Evolutionary conservation across 1,284 basidiomycete species (phyloP), one percentile per base, ranked within the genome.

Genomic region (Austroboletus olivaceoglutinosus): DNA sequence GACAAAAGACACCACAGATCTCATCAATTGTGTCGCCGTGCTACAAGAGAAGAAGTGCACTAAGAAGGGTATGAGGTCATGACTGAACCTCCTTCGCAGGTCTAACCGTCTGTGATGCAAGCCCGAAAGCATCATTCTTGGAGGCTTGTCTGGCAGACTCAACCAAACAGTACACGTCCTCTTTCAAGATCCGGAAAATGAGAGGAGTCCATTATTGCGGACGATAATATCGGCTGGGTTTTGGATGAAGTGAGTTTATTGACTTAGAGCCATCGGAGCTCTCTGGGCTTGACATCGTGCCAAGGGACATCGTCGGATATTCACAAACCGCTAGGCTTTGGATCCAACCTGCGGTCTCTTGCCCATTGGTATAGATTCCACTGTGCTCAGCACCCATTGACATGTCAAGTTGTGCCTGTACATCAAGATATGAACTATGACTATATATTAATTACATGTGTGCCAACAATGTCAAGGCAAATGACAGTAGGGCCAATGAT

Each of bases 161-260:
- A 96, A 99, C 64, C 96, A 99, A 65, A 98, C 94, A 0, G 74
- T 96, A 3, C 94, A 98, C 62, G 91, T 92, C 0, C 77, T 98
- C 27, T 90, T 84, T 93, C 73, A 93, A 93, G 67, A 73, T 95
- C 15, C 83, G 91, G 18, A 78, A 76, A 57, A 75, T 65, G 9
- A 74, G 89, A 19, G 68, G 76, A 16, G 82, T 89, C 1, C n/a
- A n/a, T 83, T 0, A 75, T 96, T 3, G 91, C 91, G 10, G 90
- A 93, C 49, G 91, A 95, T 47, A 93, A 88, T 58, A 74, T 94
- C 9, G 91, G 87, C 3, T 98, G 95, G 90, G 83, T 96, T 0
- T 76, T 99, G 1, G 83, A 91, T 55, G 69, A 75, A 53, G 93
- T 92, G 59, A 62, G 81, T 71, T 13, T 43, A 15, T 38, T 10